Evolutionary conservation across 495 filamentous ascomycete species (phyloP).

Genomic region (Staphylotrichum longicolle): DNA sequence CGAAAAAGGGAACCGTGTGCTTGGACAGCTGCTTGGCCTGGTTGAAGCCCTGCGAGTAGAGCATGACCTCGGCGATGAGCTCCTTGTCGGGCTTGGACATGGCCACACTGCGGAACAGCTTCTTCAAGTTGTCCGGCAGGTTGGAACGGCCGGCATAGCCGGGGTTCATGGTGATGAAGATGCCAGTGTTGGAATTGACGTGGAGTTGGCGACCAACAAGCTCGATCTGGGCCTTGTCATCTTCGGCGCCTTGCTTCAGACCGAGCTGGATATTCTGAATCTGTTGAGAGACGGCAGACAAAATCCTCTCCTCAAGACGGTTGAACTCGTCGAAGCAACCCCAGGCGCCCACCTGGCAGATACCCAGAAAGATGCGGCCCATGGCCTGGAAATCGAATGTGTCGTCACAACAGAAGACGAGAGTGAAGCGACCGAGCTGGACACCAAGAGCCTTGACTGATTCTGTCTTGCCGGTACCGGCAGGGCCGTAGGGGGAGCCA

Average conservation of each 20-base stretch:
- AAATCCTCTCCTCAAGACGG: constrained; percentile 90
- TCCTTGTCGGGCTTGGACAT: constrained; percentile 99
- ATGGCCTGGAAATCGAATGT: constrained; percentile 99
- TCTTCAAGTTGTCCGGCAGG: constrained; percentile 97
- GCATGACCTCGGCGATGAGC: constrained; percentile 98
- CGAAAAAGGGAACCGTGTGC: constrained; percentile 97
- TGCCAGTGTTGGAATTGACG: constrained; percentile 89
- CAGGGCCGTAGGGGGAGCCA: constrained; percentile 95
- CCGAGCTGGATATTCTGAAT: constrained; percentile 98
- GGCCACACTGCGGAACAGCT: constrained; percentile 96
- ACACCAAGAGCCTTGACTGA: constrained; percentile 97
- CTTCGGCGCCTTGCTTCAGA: constrained; percentile 72
- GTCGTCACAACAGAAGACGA: constrained; percentile 98
- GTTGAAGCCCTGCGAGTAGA: constrained; percentile 98
- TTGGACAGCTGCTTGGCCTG: constrained; percentile 89
- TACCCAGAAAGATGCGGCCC: constrained; percentile 98
- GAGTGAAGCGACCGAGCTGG: constrained; percentile 92
- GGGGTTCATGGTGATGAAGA: constrained; percentile 99
- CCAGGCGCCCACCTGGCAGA: constrained; percentile 98
- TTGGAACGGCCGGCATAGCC: constrained; percentile 98
- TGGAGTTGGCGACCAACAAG: constrained; percentile 82
- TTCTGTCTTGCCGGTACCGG: constrained; percentile 98
- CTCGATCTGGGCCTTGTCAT: constrained; percentile 84
- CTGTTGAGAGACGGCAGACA: constrained; percentile 97
- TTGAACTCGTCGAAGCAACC: constrained; percentile 99